Evolutionary conservation across 371 early-diverging fungal genomes (phyloP), one percentile per base, ranked within the genome.

Genomic region (Mucor circinelloides): DNA sequence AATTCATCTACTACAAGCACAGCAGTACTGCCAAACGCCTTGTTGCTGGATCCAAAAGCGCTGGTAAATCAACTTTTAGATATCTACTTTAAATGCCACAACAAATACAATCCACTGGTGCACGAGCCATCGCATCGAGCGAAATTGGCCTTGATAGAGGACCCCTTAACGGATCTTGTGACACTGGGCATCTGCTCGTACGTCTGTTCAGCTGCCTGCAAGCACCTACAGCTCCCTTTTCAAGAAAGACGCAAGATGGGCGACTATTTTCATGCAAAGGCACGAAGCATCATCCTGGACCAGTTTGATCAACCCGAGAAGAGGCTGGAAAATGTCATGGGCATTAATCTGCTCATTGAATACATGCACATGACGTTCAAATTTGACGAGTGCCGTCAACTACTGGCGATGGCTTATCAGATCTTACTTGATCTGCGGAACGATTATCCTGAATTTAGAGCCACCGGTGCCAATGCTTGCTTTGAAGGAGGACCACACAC

Each of bases 291-390:
- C n/a, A 21, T 72, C 2, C 9, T 67, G 15, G 72, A 72, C 17
- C 72, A 72, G n/a, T 72, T 72, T 36, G 72, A 72, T 28, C 6
- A 36, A 1, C 38, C 52, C 1, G 72, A 72, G 2, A 72, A 68
- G 32, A 31, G 67, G 12, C 31, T 72, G 21, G 72, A 72, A 52
- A 72, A 72, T 55, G 42, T 64, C 5, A 52, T 64, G 12, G 60
- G 50, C 8, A 52, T 68, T 52, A 60, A 64, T 17, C 15, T 72
- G 6, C 40, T 72, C 0, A 23, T 31, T 5, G 32, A 55, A 27
- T 68, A 72, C 27, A 28, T 64, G 34, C 68, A 64, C n/a, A 68
- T 61, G 21, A 60, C 64, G 1, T 27, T 72, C 3, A 60, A 57
- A 7, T 61, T 62, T 19, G 8, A n/a, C 0, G 72, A 72, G 19